Evolutionary conservation across 2,329 filamentous ascomycete species (phyloP).

Genomic region (Zarea fungicola): DNA sequence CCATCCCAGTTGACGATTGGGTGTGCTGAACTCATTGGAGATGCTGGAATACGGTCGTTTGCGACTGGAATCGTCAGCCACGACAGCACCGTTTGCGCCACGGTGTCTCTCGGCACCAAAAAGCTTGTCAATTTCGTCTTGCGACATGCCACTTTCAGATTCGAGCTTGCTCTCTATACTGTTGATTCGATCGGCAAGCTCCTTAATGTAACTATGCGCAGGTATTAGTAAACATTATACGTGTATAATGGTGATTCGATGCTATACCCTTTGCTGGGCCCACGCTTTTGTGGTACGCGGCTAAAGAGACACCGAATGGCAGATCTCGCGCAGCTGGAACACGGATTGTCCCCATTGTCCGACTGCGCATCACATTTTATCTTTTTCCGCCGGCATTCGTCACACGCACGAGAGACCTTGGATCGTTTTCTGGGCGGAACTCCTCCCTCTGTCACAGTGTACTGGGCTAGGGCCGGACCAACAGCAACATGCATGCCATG

Average conservation of each 20-base stretch:
- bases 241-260: not conserved
- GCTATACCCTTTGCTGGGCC: constrained; percentile 77
- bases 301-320: constrained; percentile 79
- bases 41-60: constrained; percentile 48
- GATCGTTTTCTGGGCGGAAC: constrained; percentile 70
- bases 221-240: not conserved
- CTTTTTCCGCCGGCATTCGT: constrained; percentile 85
- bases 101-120: constrained; percentile 31
- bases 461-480: constrained; percentile 27
- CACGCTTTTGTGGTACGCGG: constrained; percentile 80
- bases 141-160: constrained; percentile 39
- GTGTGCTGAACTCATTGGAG: constrained; percentile 37
- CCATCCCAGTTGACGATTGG: constrained; percentile 41
- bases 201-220: constrained; percentile 73
- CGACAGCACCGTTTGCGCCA: constrained; percentile 23
- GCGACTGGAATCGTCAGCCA: constrained; percentile 25
- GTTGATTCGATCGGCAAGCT: constrained; percentile 78
- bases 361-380: constrained; percentile 81
- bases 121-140: constrained; percentile 42
- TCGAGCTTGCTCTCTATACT: constrained; percentile 75
- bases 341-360: constrained; percentile 67
- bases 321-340: constrained; percentile 74
- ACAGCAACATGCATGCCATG: constrained; percentile 34
- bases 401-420: constrained; percentile 83
- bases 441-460: constrained; percentile 48